A percentile compares a stretch with the other conserved stretches of the same genome.
phyloP scores from a whole-genome alignment of 2,329 filamentous ascomycete genomes.

The Zymoseptoria pseudotritici region DNA sequence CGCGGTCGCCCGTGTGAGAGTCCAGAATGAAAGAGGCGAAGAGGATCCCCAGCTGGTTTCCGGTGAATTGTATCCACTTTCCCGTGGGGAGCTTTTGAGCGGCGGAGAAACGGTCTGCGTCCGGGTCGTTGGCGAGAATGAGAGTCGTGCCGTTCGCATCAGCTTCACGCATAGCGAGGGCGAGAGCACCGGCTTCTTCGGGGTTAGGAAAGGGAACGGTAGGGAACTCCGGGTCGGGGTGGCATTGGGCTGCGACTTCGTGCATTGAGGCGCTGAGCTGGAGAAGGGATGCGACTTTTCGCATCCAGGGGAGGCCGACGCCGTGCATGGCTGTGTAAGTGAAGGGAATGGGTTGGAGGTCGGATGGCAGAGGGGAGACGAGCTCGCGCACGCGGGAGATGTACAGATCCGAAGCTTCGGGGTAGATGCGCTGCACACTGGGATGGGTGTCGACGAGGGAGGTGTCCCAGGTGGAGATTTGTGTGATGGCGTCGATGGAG shows the following conservation, averaged over 20 bases:
- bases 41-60: slow-evolving; percentile 58
- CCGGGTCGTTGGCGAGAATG: slow-evolving; percentile 57
- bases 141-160: slow-evolving; percentile 42
- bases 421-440: slow-evolving; percentile 37
- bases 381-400: slow-evolving; percentile 26
- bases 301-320: slow-evolving; percentile 45
- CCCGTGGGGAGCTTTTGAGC: slow-evolving; percentile 50
- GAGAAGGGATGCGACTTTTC: slow-evolving; percentile 32
- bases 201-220: slow-evolving; percentile 60
- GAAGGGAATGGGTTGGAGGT: slow-evolving; percentile 30
- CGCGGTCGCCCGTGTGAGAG: slow-evolving; percentile 33
- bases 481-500: slow-evolving; percentile 49
- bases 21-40: slow-evolving; percentile 52
- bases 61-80: slow-evolving; percentile 54
- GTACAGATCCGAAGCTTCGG: slow-evolving; percentile 38
- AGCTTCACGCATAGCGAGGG: slow-evolving; percentile 51
- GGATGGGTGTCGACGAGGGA: slow-evolving; percentile 35
- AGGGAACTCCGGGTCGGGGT: slow-evolving; percentile 57
- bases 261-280: slow-evolving; percentile 32
- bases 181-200: slow-evolving; percentile 55
- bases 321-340: slow-evolving; percentile 54
- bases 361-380: slow-evolving; percentile 18
- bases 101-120: slow-evolving; percentile 57
- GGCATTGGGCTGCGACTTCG: slow-evolving; percentile 44
- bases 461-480: slow-evolving; percentile 45